Percentiles rank a stretch among this genome's conserved stretches.
Conservation (phyloP, 202 grass and related monocot genomes). For the Digitaria exilis region DNA sequence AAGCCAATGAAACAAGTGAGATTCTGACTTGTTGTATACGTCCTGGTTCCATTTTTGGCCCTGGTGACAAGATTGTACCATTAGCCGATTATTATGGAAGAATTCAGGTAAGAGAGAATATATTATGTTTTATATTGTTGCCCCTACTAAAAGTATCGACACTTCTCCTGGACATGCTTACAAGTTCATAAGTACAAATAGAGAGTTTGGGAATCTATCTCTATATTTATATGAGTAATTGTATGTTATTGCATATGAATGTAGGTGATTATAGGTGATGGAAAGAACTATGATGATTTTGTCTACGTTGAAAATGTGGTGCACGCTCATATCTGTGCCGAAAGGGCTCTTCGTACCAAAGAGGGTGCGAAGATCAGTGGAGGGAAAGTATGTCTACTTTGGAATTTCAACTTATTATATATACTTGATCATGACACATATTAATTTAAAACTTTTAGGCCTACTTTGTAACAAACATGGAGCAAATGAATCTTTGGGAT, state of each 20-base stretch:
- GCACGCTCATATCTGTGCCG: constrained; percentile 75
- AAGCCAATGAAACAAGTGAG: constrained; percentile 44
- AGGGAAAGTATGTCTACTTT: constrained; percentile 52
- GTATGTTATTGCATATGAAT: no score
- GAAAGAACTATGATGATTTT: constrained; percentile 79
- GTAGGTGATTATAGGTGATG: constrained; percentile 78
- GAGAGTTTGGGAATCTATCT: no score
- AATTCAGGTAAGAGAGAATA: neutral
- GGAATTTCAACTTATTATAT: no score
- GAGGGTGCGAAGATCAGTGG: constrained; percentile 48
- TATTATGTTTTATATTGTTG: neutral
- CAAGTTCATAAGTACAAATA: no score
- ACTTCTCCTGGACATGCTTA: no score
- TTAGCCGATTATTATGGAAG: neutral
- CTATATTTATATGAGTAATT: no score
- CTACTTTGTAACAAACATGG: constrained; percentile 85
- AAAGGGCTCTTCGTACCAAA: constrained; percentile 52
- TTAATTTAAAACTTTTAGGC: constrained; percentile 41
- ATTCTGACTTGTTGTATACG: constrained; percentile 80
- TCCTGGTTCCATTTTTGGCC: constrained; percentile 68
- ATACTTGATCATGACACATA: neutral
- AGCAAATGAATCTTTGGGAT: constrained; percentile 74
- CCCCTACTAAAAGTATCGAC: no score
- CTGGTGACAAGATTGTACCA: constrained; percentile 41
- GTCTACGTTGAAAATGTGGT: constrained; percentile 89